These are phyloP conservation scores for Quercus aquifolioides DNA, from an alignment of 306 rosid genomes.

Conservation along the genomic window DNA sequence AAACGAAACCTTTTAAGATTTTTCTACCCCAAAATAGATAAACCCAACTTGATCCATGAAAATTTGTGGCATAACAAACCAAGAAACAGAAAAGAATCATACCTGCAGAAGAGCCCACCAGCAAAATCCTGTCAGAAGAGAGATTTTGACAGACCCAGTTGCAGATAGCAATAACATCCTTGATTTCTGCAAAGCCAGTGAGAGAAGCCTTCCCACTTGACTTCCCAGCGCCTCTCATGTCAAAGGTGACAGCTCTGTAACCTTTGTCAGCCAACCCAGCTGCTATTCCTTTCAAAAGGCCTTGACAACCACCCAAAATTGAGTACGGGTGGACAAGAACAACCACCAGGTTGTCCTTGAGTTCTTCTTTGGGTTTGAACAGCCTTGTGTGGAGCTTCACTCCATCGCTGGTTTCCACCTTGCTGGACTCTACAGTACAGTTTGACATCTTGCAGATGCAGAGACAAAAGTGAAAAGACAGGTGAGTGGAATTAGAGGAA, in stretches of 20 bases:
- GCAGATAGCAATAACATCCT: constrained; percentile 72
- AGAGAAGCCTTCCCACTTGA: constrained; percentile 76
- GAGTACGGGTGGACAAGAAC: constrained; percentile 90
- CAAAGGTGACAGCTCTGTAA: constrained; percentile 62
- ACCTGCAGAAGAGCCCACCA: constrained; percentile 99
- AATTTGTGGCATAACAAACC: background rate
- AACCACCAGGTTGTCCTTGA: constrained; percentile 32
- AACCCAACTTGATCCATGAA: constrained; percentile 10
- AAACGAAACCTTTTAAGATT: background rate
- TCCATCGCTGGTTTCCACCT: constrained; percentile 62
- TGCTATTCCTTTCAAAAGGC: constrained; percentile 80
- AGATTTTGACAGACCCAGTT: constrained; percentile 47
- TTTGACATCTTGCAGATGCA: constrained; percentile 34
- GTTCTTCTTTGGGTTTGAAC: constrained; percentile 52
- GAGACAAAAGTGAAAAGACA: background rate
- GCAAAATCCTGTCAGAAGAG: constrained; percentile 36
- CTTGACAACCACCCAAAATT: constrained; percentile 87
- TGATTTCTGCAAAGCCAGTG: constrained; percentile 77
- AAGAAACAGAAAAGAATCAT: background rate
- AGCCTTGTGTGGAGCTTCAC: constrained; percentile 64
- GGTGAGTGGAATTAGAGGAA: background rate
- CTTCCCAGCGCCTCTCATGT: constrained; percentile 82
- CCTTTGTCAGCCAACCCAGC: constrained; percentile 65
- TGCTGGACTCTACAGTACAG: constrained; percentile 49
- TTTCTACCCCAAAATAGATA: background rate